Evolutionary conservation across 805 yeast species (phyloP).

Genomic region (Wickerhamiella australiensis): DNA sequence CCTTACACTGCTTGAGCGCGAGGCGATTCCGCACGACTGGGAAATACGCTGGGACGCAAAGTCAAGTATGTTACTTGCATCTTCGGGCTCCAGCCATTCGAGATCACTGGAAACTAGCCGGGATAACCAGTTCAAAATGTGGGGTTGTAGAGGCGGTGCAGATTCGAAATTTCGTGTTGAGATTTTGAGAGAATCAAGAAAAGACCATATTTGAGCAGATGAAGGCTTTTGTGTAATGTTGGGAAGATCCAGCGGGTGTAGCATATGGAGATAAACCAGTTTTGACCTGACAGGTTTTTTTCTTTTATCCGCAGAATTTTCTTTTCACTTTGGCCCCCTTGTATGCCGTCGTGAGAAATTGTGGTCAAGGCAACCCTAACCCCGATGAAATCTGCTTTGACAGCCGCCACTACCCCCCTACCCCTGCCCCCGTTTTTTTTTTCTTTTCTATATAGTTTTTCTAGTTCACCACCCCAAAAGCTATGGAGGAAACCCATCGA

Average conservation of each 20-base stretch:
- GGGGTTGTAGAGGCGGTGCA: conserved; percentile 17
- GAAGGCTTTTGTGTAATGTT: conserved; percentile 18
- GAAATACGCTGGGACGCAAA: conserved; percentile 56
- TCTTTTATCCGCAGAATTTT: not conserved
- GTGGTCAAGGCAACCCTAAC: not conserved
- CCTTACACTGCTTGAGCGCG: conserved; percentile 60
- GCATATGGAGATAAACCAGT: too few relatives aligned
- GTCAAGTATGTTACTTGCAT: conserved; percentile 34
- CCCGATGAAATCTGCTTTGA: not conserved
- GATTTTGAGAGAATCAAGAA: conserved; percentile 16
- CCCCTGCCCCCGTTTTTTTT: not conserved
- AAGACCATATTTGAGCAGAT: conserved; percentile 13
- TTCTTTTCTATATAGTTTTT: not conserved
- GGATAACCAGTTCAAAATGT: conserved; percentile 28
- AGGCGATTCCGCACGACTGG: conserved; percentile 75
- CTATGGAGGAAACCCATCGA: conserved; percentile 1
- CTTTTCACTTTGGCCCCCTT: not conserved
- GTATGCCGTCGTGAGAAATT: not conserved
- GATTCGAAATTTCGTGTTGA: conserved; percentile 17
- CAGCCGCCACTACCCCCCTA: not conserved
- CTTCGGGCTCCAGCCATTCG: conserved; percentile 33
- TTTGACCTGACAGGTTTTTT: not conserved
- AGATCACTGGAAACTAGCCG: conserved; percentile 28
- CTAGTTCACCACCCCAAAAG: not conserved
- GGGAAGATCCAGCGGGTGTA: conserved; percentile 26